These are phyloP conservation scores for Aureobasidium mangrovei DNA, from an alignment of 2,329 filamentous ascomycete species.

Conservation along the genomic window DNA sequence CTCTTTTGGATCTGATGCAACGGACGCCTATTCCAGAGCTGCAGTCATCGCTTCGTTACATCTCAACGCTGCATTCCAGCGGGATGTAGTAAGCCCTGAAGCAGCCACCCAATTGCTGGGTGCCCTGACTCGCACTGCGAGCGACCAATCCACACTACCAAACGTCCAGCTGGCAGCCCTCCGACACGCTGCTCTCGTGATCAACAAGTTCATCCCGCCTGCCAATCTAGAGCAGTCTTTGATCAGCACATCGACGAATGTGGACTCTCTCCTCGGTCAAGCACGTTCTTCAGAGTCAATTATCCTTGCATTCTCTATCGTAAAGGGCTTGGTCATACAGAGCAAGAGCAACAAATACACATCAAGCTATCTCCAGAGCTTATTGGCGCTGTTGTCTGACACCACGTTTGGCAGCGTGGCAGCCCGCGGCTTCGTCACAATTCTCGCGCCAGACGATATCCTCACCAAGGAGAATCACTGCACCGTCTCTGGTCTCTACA, in stretches of 20 bases:
- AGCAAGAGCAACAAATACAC: constrained; percentile 38
- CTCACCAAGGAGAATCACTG: constrained; percentile 53
- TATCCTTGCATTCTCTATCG: constrained; percentile 50
- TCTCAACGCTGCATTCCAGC: constrained; percentile 43
- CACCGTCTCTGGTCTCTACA: constrained; percentile 51
- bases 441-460: constrained; percentile 53
- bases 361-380: constrained; percentile 32
- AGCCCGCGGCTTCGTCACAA: constrained; percentile 49
- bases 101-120: constrained; percentile 27
- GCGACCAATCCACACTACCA: background rate
- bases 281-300: constrained; percentile 35
- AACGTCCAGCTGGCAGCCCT: constrained; percentile 19
- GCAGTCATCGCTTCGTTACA: constrained; percentile 48
- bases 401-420: constrained; percentile 38
- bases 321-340: constrained; percentile 53
- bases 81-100: constrained; percentile 27
- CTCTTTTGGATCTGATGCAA: constrained; percentile 7
- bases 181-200: constrained; percentile 37
- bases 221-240: constrained; percentile 27
- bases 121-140: constrained; percentile 30
- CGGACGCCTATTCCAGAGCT: constrained; percentile 6
- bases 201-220: constrained; percentile 41
- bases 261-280: constrained; percentile 32
- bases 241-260: constrained; percentile 22
- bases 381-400: constrained; percentile 44